These are phyloP conservation scores for Leishmania lainsoni DNA, from an alignment of 208 protist genomes.

Conservation along the genomic window DNA sequence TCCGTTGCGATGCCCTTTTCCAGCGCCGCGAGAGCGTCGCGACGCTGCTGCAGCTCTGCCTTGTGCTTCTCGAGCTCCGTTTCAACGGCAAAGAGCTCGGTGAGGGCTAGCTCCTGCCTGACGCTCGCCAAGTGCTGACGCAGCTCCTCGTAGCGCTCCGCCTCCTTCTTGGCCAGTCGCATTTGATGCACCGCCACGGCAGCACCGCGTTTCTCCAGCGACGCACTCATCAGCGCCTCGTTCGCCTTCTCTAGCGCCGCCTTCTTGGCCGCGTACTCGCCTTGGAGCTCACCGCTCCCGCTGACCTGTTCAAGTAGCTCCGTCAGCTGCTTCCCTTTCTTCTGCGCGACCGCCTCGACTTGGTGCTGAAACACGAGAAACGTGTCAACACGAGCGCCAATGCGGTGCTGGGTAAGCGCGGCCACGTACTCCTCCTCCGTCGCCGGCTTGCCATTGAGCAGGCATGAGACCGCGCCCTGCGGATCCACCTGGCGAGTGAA, in stretches of 20 bases:
- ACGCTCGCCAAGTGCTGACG: conserved; percentile 49
- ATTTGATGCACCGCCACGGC: conserved; percentile 94
- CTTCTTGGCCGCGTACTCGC: conserved; percentile 93
- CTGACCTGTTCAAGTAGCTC: conserved; percentile 96
- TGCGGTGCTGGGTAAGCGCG: conserved; percentile 64
- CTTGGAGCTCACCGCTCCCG: conserved; percentile 90
- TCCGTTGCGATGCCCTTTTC: conserved; percentile 73
- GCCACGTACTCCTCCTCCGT: conserved; percentile 85
- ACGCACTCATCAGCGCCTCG: conserved; percentile 75
- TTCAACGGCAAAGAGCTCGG: conserved; percentile 93
- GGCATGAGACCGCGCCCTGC: conserved; percentile 60
- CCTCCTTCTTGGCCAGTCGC: conserved; percentile 96
- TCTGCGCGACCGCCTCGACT: conserved; percentile 95
- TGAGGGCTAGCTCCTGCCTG: conserved; percentile 75
- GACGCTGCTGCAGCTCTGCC: conserved; percentile 57
- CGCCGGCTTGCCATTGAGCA: conserved; percentile 81
- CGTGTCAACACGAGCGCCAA: conserved; percentile 92
- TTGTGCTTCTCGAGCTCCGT: conserved; percentile 73
- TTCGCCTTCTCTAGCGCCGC: conserved; percentile 74
- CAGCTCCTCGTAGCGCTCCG: conserved; percentile 86
- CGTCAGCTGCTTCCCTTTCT: conserved; percentile 95
- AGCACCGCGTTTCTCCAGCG: conserved; percentile 89
- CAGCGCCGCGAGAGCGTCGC: conserved; percentile 54
- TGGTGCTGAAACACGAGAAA: conserved; percentile 98
- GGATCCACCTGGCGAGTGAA: conserved; percentile 82